phyloP scores from a whole-genome alignment of 2,329 filamentous ascomycete genomes.

The Colletotrichum gigasporum region DNA sequence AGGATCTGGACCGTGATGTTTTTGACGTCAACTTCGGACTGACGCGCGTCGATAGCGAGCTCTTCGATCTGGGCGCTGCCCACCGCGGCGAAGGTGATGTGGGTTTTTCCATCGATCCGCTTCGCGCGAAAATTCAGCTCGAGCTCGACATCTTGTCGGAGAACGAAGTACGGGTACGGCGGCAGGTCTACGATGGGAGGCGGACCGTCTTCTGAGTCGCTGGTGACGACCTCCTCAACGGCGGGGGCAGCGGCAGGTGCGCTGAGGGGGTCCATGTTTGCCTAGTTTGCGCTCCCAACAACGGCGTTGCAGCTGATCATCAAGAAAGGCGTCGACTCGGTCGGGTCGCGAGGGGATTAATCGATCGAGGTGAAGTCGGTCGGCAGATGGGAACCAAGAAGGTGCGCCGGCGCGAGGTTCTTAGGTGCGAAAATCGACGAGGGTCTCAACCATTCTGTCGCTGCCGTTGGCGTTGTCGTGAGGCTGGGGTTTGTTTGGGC shows the following conservation, averaged over 20 bases:
- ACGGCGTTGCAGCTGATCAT: slow-evolving; percentile 9
- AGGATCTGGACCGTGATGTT: slow-evolving; percentile 63
- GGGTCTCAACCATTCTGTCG: slow-evolving; percentile 28
- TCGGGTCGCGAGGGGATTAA: neutral
- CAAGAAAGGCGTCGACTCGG: neutral
- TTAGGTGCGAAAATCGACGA: slow-evolving; percentile 22
- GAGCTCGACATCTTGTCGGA: slow-evolving; percentile 88
- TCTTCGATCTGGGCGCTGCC: slow-evolving; percentile 63
- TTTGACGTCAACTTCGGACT: slow-evolving; percentile 65
- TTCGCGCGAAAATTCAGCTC: slow-evolving; percentile 87
- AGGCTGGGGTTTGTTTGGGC: slow-evolving; percentile 8
- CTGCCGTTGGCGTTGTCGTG: slow-evolving; percentile 5
- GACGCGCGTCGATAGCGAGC: slow-evolving; percentile 69
- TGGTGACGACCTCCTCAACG: slow-evolving; percentile 25
- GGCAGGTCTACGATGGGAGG: slow-evolving; percentile 46
- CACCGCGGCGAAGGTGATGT: slow-evolving; percentile 79
- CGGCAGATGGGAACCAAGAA: slow-evolving; percentile 12
- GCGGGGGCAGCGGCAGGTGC: slow-evolving; percentile 17
- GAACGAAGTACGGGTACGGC: slow-evolving; percentile 61
- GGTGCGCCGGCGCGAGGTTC: slow-evolving; percentile 29
- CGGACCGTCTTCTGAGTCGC: slow-evolving; percentile 41
- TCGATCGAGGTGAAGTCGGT: slow-evolving; percentile 1
- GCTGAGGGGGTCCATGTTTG: slow-evolving; percentile 28
- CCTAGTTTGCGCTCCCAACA: slow-evolving; percentile 18
- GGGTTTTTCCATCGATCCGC: slow-evolving; percentile 79